phyloP scores from a whole-genome alignment of 768 basidiomycete species.

The Mycena sanguinolenta region DNA sequence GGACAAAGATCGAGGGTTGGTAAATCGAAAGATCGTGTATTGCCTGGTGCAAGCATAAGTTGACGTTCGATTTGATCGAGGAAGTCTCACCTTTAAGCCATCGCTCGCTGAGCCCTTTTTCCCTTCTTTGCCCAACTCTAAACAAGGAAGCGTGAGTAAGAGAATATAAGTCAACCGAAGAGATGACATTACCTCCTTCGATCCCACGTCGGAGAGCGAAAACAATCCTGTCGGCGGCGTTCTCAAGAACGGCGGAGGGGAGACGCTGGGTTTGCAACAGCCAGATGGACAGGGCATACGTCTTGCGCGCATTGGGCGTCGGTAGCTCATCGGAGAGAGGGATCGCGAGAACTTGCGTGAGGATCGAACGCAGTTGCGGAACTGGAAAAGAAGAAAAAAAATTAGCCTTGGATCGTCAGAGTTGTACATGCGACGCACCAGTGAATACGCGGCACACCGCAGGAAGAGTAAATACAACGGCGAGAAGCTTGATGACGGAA shows the following conservation, averaged over 20 bases:
- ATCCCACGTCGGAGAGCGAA: conserved; percentile 82
- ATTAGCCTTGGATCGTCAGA: conserved; percentile 32
- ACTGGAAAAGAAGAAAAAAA: conserved; percentile 53
- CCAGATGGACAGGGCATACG: conserved; percentile 83
- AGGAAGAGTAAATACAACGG: conserved; percentile 70
- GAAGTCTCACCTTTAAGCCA: conserved; percentile 73
- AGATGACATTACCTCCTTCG: conserved; percentile 63
- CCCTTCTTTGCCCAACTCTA: conserved; percentile 87
- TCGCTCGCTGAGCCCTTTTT: conserved; percentile 88
- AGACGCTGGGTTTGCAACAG: conserved; percentile 80
- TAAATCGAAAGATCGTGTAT: conserved; percentile 60
- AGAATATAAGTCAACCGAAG: not conserved
- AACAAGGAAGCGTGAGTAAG: not conserved
- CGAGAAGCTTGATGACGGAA: conserved; percentile 76
- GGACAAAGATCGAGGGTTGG: conserved; percentile 77
- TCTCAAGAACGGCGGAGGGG: conserved; percentile 69
- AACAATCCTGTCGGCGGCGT: conserved; percentile 76
- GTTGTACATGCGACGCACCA: conserved; percentile 54
- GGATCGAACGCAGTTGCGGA: conserved; percentile 67
- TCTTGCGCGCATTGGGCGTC: conserved; percentile 89
- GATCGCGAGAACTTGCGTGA: conserved; percentile 77
- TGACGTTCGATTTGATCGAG: not conserved
- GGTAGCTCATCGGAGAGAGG: conserved; percentile 78
- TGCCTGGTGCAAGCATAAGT: conserved; percentile 25
- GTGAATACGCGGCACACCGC: conserved; percentile 72